Percentiles rank a stretch among this genome's conserved stretches.
Conservation (phyloP, 2,329 filamentous ascomycete genomes). For the Aspergillus intermedius region DNA sequence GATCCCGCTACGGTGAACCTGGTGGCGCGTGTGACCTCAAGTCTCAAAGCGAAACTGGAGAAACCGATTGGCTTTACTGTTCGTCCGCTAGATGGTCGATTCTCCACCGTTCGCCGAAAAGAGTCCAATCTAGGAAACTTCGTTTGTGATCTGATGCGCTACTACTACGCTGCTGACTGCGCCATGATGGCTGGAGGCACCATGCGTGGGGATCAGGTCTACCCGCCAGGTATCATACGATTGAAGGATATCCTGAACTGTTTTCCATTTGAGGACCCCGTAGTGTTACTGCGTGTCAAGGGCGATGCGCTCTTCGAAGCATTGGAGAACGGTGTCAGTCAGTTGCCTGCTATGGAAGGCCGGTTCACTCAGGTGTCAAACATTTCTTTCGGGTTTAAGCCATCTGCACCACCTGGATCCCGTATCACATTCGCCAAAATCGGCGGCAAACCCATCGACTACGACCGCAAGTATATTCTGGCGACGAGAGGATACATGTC, state of each 20-base stretch:
- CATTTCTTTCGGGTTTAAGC: conserved; percentile 68
- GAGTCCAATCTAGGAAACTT: conserved; percentile 89
- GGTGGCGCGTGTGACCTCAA: conserved; percentile 63
- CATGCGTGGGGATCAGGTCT: conserved; percentile 81
- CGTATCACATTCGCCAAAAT: conserved; percentile 60
- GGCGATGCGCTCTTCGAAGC: conserved; percentile 72
- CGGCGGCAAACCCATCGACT: conserved; percentile 55
- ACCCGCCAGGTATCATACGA: conserved; percentile 69
- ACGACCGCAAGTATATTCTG: conserved; percentile 60
- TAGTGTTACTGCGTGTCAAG: conserved; percentile 66
- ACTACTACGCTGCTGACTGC: conserved; percentile 74
- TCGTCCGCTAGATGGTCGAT: conserved; percentile 75
- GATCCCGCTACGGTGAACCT: conserved; percentile 56
- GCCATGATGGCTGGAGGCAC: conserved; percentile 79
- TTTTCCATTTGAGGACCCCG: conserved; percentile 88
- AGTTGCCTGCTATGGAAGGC: conserved; percentile 76
- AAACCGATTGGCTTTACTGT: conserved; percentile 80
- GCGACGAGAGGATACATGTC: conserved; percentile 85
- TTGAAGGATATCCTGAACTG: conserved; percentile 81
- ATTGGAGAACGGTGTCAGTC: conserved; percentile 73
- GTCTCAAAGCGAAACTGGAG: conserved; percentile 68
- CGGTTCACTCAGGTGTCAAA: conserved; percentile 83
- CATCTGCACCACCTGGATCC: conserved; percentile 51
- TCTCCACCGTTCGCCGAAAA: conserved; percentile 67
- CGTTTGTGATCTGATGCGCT: conserved; percentile 84